These are phyloP conservation scores for Edaphochlamys debaryana DNA, from an alignment of 139 green algal species.

Conservation along the genomic window DNA sequence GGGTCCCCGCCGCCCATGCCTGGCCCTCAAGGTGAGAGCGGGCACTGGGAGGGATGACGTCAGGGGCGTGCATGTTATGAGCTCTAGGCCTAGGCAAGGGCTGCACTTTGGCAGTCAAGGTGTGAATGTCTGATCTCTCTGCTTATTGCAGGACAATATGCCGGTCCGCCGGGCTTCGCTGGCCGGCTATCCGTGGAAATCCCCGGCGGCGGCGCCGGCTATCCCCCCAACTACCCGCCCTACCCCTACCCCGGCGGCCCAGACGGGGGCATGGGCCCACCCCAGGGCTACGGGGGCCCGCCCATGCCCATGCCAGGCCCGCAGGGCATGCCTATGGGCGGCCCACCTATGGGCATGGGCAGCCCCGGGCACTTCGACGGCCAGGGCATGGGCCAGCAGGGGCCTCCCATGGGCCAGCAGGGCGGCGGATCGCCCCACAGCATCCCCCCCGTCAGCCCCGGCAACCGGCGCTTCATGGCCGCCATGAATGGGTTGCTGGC, in stretches of 20 bases:
- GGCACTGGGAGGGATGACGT: background rate
- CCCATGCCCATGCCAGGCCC: background rate
- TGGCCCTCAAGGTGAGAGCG: background rate
- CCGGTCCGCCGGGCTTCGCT: constrained; percentile 7
- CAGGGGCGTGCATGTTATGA: too few species aligned
- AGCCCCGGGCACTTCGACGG: background rate
- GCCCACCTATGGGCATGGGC: background rate
- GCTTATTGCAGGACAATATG: background rate
- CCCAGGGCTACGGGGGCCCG: background rate
- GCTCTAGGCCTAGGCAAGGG: too few species aligned
- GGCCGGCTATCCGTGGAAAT: constrained; percentile 17
- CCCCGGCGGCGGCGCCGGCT: constrained; percentile 10
- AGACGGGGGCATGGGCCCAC: background rate
- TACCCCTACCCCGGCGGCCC: background rate
- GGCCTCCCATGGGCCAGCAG: background rate
- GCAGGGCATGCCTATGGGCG: too few species aligned
- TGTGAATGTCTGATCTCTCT: too few species aligned
- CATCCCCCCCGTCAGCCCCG: constrained; percentile 41
- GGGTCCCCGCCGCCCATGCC: background rate
- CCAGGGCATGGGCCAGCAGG: background rate
- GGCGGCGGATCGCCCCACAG: background rate
- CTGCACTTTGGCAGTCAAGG: too few species aligned
- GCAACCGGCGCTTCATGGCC: constrained; percentile 50
- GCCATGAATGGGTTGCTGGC: constrained; percentile 51
- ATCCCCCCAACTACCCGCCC: background rate